These are phyloP conservation scores for Phytophthora syringae DNA, from an alignment of 352 stramenopile species.

Conservation along the genomic window DNA sequence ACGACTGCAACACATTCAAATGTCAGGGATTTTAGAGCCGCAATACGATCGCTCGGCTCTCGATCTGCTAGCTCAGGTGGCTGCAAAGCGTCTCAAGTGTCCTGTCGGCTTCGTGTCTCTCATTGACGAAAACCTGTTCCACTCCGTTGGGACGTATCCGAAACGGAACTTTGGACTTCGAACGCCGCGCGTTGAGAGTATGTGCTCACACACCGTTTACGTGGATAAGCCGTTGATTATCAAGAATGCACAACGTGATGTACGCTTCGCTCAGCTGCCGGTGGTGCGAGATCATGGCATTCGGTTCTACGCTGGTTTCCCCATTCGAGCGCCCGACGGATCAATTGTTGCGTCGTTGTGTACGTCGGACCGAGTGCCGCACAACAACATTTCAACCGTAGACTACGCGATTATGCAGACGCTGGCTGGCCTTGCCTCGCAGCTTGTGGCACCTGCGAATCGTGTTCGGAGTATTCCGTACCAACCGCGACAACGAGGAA, in stretches of 20 bases:
- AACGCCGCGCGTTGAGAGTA: constrained; percentile 46
- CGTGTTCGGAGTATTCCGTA: constrained; percentile 24
- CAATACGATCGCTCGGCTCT: constrained; percentile 51
- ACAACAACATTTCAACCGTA: constrained; percentile 62
- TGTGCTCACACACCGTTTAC: constrained; percentile 64
- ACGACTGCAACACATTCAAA: constrained; percentile 46
- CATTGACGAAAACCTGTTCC: constrained; percentile 50
- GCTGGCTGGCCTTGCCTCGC: not conserved
- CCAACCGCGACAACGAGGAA: constrained; percentile 22
- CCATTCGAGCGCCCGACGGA: constrained; percentile 53
- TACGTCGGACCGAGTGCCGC: constrained; percentile 45
- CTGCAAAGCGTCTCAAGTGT: constrained; percentile 56
- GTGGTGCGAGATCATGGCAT: constrained; percentile 45
- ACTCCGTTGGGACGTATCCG: constrained; percentile 47
- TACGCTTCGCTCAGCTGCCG: constrained; percentile 63
- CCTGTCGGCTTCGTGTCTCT: constrained; percentile 62
- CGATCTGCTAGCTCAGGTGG: constrained; percentile 54
- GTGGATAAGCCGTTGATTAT: constrained; percentile 57
- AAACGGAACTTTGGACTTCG: constrained; percentile 23
- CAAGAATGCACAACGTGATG: constrained; percentile 63
- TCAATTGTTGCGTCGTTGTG: constrained; percentile 60
- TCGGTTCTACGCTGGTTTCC: constrained; percentile 73
- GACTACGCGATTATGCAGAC: constrained; percentile 67
- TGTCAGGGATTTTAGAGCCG: constrained; percentile 41
- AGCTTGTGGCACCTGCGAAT: not conserved